Conservation (phyloP, 495 filamentous ascomycete species). For the Podospora anserina region DNA sequence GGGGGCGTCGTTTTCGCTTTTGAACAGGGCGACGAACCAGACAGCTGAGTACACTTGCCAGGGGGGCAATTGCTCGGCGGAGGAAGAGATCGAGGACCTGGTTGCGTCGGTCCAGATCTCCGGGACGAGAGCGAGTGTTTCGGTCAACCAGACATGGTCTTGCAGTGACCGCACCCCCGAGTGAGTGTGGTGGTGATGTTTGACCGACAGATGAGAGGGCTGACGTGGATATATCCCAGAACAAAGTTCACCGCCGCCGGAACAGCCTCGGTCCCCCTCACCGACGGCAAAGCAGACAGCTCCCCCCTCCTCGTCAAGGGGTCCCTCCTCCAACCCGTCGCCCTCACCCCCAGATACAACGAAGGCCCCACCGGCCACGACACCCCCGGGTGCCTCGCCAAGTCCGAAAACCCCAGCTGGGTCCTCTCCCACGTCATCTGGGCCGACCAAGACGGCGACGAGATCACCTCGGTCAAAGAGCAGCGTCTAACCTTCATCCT, state of each 20-base stretch:
- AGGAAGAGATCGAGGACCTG: not conserved
- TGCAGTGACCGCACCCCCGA: constrained; percentile 20
- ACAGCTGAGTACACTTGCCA: constrained; percentile 19
- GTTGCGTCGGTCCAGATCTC: constrained; percentile 7
- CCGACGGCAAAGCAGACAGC: not conserved
- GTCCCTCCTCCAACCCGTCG: constrained; percentile 18
- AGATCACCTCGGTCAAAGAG: constrained; percentile 6
- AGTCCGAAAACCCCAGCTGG: constrained; percentile 26
- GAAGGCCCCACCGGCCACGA: constrained; percentile 23
- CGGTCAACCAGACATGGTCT: constrained; percentile 22
- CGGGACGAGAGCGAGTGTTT: constrained; percentile 1
- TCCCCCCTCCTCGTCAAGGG: constrained; percentile 25
- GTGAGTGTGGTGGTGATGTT: not conserved
- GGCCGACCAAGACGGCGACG: constrained; percentile 23
- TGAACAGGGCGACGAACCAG: constrained; percentile 33
- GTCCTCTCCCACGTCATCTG: constrained; percentile 16
- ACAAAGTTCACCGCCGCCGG: not conserved
- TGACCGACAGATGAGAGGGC: not conserved
- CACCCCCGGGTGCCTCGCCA: constrained; percentile 12
- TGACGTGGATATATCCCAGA: not conserved
- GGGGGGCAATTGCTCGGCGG: not conserved
- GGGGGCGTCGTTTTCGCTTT: constrained; percentile 22
- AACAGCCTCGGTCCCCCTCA: not conserved
- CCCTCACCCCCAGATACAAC: constrained; percentile 25
- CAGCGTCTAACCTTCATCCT: constrained; percentile 22